phyloP scores from a whole-genome alignment of 1,139 yeast species.

The Blastobotrys serpentis region DNA sequence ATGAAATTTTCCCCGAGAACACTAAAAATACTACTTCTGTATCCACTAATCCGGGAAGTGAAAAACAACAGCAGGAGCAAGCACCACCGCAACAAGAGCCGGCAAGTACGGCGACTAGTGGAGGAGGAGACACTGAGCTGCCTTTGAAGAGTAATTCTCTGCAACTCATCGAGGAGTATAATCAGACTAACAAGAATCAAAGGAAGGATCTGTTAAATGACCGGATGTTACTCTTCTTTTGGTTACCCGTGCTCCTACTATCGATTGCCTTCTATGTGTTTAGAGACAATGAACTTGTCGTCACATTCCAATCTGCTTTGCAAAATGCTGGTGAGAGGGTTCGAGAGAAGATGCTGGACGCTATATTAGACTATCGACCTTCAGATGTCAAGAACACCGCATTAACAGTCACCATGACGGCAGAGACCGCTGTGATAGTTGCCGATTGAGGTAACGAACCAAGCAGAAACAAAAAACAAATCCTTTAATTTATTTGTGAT shows the following conservation, averaged over 20 bases:
- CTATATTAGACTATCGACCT: neutral
- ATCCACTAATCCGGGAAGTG: too few relatives aligned
- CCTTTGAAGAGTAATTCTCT: constrained; percentile 19
- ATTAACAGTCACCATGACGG: neutral
- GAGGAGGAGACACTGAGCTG: constrained; percentile 20
- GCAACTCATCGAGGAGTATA: constrained; percentile 25
- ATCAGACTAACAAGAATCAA: constrained; percentile 42
- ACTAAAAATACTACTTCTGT: too few relatives aligned
- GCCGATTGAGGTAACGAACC: neutral
- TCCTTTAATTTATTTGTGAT: neutral
- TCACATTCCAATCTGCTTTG: neutral
- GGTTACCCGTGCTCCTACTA: constrained; percentile 42
- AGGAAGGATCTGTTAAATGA: constrained; percentile 62
- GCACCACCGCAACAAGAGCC: constrained; percentile 5
- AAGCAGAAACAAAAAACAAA: too few relatives aligned
- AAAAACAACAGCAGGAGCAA: constrained; percentile 37
- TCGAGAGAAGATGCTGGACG: neutral
- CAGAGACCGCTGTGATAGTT: neutral
- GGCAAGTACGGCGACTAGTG: constrained; percentile 17
- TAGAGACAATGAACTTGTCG: neutral
- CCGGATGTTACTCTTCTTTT: constrained; percentile 79
- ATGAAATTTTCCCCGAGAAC: constrained; percentile 78
- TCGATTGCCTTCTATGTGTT: constrained; percentile 5
- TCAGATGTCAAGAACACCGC: neutral
- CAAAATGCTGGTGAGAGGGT: neutral